Evolutionary conservation across 2,329 filamentous ascomycete genomes (phyloP), one percentile per base, ranked within the genome.

Genomic region (Beauveria sp.): DNA sequence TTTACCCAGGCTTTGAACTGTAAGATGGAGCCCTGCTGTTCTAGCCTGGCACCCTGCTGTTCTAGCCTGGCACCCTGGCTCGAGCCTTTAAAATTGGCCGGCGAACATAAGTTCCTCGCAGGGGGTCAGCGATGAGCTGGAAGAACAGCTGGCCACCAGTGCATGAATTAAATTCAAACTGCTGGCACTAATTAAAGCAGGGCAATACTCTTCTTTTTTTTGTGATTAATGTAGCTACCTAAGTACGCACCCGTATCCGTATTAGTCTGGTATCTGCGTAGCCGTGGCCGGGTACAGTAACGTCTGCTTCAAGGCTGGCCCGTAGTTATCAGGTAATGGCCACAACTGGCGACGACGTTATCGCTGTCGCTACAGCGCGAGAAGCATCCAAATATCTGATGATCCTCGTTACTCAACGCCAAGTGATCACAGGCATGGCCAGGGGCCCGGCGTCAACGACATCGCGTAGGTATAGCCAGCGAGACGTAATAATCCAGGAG

Each of bases 91-190:
- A 42, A 34, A 20, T 16, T 9, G 2, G 24, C 18, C 9, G 22
- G 24, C 40, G 10, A 54, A 45, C 53, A 56, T 16, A 58, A 58
- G 55, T 58, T 49, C 55, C 55, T 48, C n/a, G 45, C 55, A 40
- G 16, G 22, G n/a, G n/a, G n/a, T n/a, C n/a, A 57, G 22, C 22
- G 22, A 24, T 24, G 38, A 34, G 31, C 12, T 42, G 14, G 9
- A 26, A 3, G 12, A 20, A 22, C 12, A 1, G n/a, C 31, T 31
- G 7, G 18, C 16, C 20, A 38, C 38, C 20, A 22, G 12, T 48
- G 45, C 22, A 26, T 14, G 12, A 16, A 14, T 7, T 1, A 14
- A 16, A 10, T 24, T n/a, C 3, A 14, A 8, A 22, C n/a, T 34
- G 4, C 10, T 34, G 1, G 31, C 31, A 12, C 12, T 34, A 12